Percentiles rank a stretch among this genome's conserved stretches.
Evolutionary conservation across 306 rosid genomes (phyloP).

Genomic region (Rosa chinensis): DNA sequence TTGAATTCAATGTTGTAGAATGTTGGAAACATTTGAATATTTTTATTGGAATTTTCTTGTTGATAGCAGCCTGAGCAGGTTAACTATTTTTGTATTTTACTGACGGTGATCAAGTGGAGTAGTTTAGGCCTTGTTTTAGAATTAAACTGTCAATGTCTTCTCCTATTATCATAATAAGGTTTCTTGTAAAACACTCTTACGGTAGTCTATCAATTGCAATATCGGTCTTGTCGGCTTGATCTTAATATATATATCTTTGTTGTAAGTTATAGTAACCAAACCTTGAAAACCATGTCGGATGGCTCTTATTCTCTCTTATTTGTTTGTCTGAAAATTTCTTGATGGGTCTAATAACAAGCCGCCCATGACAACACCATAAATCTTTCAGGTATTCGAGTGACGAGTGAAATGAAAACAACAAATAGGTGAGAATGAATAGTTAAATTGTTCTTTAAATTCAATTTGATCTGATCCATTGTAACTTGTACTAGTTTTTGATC

Average conservation of each 20-base stretch:
- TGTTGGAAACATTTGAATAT: neutral
- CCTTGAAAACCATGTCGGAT: neutral
- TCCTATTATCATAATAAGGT: neutral
- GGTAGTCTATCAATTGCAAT: neutral
- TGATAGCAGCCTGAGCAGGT: conserved; percentile 23
- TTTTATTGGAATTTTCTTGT: conserved; percentile 1
- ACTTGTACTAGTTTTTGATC: neutral
- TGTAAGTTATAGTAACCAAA: neutral
- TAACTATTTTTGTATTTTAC: neutral
- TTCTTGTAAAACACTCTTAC: neutral
- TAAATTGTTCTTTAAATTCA: too few species aligned
- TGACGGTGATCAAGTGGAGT: conserved; percentile 9
- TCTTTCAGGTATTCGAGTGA: neutral
- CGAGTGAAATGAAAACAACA: neutral
- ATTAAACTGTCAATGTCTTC: neutral
- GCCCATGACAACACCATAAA: too few species aligned
- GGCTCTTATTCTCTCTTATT: neutral
- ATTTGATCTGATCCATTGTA: neutral
- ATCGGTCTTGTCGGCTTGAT: neutral
- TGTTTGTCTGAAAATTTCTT: too few species aligned
- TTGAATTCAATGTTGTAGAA: neutral
- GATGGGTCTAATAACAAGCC: too few species aligned
- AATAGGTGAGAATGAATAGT: too few species aligned
- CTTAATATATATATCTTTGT: neutral
- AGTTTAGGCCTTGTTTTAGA: conserved; percentile 2